phyloP scores from a whole-genome alignment of 768 basidiomycete species.

The Pleurotus citrinopileatus region DNA sequence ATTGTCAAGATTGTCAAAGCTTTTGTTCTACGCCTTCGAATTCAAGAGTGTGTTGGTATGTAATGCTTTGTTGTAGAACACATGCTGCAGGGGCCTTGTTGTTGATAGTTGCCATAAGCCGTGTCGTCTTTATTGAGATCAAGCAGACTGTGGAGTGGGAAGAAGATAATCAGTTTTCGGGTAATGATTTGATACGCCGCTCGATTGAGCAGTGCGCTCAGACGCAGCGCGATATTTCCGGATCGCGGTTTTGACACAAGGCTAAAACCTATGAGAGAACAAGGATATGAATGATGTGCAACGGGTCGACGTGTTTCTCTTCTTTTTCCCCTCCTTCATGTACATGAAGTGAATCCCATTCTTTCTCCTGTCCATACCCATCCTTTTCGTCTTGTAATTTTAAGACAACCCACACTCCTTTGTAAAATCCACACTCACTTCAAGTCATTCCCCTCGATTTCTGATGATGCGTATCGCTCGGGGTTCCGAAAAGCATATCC shows the following conservation, averaged over 20 bases:
- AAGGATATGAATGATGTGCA: conserved; percentile 8
- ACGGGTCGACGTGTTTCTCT: neutral
- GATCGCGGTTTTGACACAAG: conserved; percentile 5
- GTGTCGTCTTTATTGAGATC: conserved; percentile 4
- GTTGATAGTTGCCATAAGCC: conserved; percentile 6
- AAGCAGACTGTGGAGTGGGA: conserved; percentile 9
- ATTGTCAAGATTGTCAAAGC: too few relatives aligned
- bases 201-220: neutral
- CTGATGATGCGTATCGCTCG: neutral
- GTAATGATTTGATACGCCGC: conserved; percentile 5
- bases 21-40: too few relatives aligned
- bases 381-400: conserved; percentile 3
- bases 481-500: neutral
- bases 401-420: conserved; percentile 3
- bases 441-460: neutral
- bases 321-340: conserved; percentile 5
- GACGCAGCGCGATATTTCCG: conserved; percentile 1
- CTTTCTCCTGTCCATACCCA: neutral
- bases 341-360: neutral
- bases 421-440: conserved; percentile 4
- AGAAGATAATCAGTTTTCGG: neutral
- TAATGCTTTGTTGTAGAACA: neutral
- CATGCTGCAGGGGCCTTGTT: neutral
- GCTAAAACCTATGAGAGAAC: conserved; percentile 8
- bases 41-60: too few relatives aligned